Conservation (phyloP, 2,329 filamentous ascomycete genomes). For the Akanthomyces lecanii region DNA sequence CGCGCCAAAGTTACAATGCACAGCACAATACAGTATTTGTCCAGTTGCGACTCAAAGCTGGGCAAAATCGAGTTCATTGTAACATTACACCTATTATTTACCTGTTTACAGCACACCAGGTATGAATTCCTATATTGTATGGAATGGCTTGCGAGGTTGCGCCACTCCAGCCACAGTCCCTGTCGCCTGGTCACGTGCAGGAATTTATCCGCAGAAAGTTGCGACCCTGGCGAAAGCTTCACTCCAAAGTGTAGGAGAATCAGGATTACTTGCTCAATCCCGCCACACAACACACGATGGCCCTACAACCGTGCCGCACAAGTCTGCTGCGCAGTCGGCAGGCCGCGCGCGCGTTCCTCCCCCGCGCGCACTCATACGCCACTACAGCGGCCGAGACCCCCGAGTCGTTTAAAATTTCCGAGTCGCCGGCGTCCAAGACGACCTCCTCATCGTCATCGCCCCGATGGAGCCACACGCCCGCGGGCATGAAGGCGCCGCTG, state of each 20-base stretch:
- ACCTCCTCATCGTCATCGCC: constrained; percentile 34
- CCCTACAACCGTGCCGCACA: constrained; percentile 15
- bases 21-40: not conserved
- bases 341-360: constrained; percentile 5
- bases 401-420: constrained; percentile 16
- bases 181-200: constrained; percentile 11
- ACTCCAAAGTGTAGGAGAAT: not conserved
- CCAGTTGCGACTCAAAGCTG: too few relatives aligned
- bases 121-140: too few relatives aligned
- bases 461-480: constrained; percentile 68
- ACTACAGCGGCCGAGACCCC: constrained; percentile 13
- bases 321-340: constrained; percentile 11
- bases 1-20: not conserved
- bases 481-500: constrained; percentile 66
- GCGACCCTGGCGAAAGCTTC: not conserved
- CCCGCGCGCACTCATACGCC: constrained; percentile 12
- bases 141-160: not conserved
- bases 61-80: not conserved
- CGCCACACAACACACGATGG: constrained; percentile 12
- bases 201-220: constrained; percentile 6
- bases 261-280: not conserved
- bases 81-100: not conserved
- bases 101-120: too few relatives aligned
- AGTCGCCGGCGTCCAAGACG: constrained; percentile 5
- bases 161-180: constrained; percentile 13